Conservation (phyloP, 306 rosid genomes). For the barrel medic (Medicago truncatula) region DNA sequence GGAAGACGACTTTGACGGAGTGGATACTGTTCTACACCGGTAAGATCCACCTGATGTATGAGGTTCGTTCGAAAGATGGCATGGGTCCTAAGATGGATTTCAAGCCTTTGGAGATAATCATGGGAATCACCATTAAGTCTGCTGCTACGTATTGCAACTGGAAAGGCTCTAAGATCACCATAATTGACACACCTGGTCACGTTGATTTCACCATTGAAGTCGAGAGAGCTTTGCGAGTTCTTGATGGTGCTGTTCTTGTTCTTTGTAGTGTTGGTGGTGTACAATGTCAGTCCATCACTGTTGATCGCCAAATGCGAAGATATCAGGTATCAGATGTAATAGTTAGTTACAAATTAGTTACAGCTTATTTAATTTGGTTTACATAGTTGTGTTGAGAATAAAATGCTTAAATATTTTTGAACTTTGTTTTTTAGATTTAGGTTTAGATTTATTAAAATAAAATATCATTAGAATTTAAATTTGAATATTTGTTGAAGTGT, state of each 20-base stretch:
- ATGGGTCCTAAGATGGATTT: conserved; percentile 84
- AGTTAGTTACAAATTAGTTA: too few relatives aligned
- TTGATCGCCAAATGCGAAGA: conserved; percentile 95
- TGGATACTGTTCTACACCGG: conserved; percentile 78
- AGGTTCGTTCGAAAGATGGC: conserved; percentile 86
- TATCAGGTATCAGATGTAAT: conserved; percentile 53
- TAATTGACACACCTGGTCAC: not conserved
- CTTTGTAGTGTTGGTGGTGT: conserved; percentile 97
- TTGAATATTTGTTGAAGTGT: too few relatives aligned
- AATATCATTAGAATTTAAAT: too few relatives aligned
- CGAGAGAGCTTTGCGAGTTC: conserved; percentile 57
- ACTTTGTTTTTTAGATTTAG: too few relatives aligned
- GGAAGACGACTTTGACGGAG: conserved; percentile 89
- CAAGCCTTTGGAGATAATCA: conserved; percentile 85
- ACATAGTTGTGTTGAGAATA: too few relatives aligned
- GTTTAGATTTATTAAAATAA: too few relatives aligned
- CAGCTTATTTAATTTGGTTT: too few relatives aligned
- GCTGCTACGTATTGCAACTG: conserved; percentile 51
- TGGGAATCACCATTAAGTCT: conserved; percentile 84
- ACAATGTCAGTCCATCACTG: conserved; percentile 93
- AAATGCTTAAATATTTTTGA: too few relatives aligned
- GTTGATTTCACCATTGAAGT: not conserved
- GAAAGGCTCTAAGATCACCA: not conserved
- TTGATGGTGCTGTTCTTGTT: conserved; percentile 96
- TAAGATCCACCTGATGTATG: conserved; percentile 78